phyloP scores from a whole-genome alignment of 257 asterid species.

The Perilla frutescens region DNA sequence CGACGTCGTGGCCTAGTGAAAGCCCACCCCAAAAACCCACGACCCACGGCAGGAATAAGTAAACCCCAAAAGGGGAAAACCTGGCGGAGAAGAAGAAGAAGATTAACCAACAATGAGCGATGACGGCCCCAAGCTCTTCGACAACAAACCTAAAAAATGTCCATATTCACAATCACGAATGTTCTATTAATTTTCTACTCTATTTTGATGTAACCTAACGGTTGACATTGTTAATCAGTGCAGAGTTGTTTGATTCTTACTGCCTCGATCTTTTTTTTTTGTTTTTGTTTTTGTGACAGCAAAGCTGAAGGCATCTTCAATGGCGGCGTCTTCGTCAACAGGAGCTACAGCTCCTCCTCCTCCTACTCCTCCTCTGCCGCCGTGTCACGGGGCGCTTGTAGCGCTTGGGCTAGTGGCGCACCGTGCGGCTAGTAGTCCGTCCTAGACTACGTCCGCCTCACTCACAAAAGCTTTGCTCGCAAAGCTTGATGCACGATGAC shows the following conservation, averaged over 20 bases:
- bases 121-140: constrained; percentile 59
- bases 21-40: neutral
- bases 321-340: constrained; percentile 39
- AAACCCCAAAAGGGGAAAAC: neutral
- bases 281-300: constrained; percentile 55
- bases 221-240: constrained; percentile 26
- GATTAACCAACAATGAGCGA: constrained; percentile 48
- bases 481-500: too few relatives aligned
- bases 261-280: neutral
- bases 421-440: too few relatives aligned
- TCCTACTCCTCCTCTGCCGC: constrained; percentile 36
- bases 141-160: constrained; percentile 78
- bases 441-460: too few relatives aligned
- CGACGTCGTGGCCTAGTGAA: constrained; percentile 9
- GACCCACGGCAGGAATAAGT: neutral
- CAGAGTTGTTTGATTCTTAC: constrained; percentile 4
- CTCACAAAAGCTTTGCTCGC: too few relatives aligned
- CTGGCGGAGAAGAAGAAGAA: constrained; percentile 25
- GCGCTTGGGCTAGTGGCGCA: too few relatives aligned
- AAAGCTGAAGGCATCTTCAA: constrained; percentile 60
- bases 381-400: too few relatives aligned
- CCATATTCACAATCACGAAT: neutral
- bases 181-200: neutral
- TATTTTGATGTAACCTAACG: neutral
- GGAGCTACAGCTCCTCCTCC: constrained; percentile 48